Percentiles rank a stretch among this genome's conserved stretches.
Conservation (phyloP, 225 moss, liverwort and hornwort species). For the Ulota crispa region DNA sequence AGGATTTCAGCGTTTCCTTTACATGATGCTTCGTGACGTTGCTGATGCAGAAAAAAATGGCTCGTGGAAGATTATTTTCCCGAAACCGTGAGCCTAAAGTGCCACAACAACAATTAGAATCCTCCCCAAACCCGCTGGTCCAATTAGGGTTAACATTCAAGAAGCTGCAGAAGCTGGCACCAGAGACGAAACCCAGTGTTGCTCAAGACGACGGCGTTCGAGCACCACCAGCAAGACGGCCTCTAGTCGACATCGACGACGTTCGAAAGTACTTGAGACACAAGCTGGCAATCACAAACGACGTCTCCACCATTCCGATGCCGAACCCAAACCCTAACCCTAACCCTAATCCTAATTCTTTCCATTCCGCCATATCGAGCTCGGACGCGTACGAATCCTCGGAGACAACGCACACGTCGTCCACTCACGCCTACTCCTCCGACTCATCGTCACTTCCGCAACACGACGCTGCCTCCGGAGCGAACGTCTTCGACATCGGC, state of each 20-base stretch:
- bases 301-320: constrained; percentile 36
- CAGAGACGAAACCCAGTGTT: constrained; percentile 12
- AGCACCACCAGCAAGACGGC: constrained; percentile 13
- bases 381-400: constrained; percentile 34
- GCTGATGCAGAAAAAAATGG: constrained; percentile 35
- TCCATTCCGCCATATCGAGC: neutral
- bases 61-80: constrained; percentile 48
- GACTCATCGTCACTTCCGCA: constrained; percentile 32
- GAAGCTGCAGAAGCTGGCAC: constrained; percentile 40
- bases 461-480: constrained; percentile 43
- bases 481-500: constrained; percentile 56
- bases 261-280: constrained; percentile 40
- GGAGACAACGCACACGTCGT: constrained; percentile 37
- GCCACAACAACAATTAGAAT: neutral
- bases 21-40: neutral
- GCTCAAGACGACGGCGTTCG: neutral
- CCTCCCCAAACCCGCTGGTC: constrained; percentile 38
- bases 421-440: constrained; percentile 30
- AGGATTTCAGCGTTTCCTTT: neutral
- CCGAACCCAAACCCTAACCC: neutral
- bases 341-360: neutral
- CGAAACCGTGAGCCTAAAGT: constrained; percentile 29
- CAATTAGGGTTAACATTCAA: constrained; percentile 54
- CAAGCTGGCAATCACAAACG: constrained; percentile 36
- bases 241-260: constrained; percentile 45